phyloP scores from a whole-genome alignment of 2,329 filamentous ascomycete species.

The Cordyceps cicadae region DNA sequence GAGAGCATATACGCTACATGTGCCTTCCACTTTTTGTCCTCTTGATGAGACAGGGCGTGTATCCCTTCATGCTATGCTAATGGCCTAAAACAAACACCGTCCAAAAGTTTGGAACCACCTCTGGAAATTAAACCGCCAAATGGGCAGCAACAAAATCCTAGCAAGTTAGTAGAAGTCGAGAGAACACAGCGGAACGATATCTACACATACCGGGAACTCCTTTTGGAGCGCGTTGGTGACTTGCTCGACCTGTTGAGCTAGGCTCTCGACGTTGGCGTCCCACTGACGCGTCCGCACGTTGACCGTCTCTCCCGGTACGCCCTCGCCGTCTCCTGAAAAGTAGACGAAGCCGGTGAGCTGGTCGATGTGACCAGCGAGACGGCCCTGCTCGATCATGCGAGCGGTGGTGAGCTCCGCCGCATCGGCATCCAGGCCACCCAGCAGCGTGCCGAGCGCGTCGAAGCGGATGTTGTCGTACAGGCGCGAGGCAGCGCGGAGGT shows the following conservation, averaged over 20 bases:
- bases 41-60: background rate
- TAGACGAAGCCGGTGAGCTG: constrained; percentile 84
- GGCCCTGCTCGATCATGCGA: constrained; percentile 90
- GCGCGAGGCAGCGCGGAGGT: constrained; percentile 75
- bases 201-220: constrained; percentile 57
- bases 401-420: constrained; percentile 88
- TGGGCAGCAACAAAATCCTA: constrained; percentile 51
- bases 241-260: constrained; percentile 85
- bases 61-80: constrained; percentile 6
- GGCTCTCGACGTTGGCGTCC: constrained; percentile 78
- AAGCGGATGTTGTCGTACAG: constrained; percentile 72
- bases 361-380: constrained; percentile 81
- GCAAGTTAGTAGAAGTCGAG: background rate
- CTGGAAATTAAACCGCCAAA: constrained; percentile 31
- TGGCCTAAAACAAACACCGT: background rate
- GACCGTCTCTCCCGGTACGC: constrained; percentile 54
- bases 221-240: constrained; percentile 74
- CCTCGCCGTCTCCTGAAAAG: constrained; percentile 65
- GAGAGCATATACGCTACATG: background rate
- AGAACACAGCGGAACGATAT: too few species aligned
- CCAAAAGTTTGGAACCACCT: background rate
- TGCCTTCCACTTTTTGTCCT: background rate
- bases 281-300: constrained; percentile 72
- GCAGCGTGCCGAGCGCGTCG: constrained; percentile 63
- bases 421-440: constrained; percentile 71